Base-by-base conservation (phyloP, 192 early-diverging fungal species). In the Irineochytrium annulatum region DNA sequence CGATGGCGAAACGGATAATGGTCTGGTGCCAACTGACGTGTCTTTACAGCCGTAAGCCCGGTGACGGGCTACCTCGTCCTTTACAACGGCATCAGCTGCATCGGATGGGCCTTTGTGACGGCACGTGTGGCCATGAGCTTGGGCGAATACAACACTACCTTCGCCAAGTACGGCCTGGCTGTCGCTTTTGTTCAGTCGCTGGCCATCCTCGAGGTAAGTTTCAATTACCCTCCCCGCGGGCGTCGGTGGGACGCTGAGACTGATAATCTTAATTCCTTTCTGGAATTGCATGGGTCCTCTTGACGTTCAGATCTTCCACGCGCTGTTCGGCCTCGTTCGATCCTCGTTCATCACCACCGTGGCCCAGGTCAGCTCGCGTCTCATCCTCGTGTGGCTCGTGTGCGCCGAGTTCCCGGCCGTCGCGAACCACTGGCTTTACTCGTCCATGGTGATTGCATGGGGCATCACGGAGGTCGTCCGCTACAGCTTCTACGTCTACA, bases 371-470 rank as follows among this genome's bases (percentile, higher is more conserved):
- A 77, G 82, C 44, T 94, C 92, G 34, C 85, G 95, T 4, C 65
- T 96, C 29, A 74, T 90, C 29, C 75, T 98, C 0, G 88, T 91
- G 14, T 95, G 91, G 89, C 84, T 81, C 43, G 79, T 91, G 6
- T 70, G 87, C 59, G 76, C 87, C 31, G 43, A 74, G 27, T 92
- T 92, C 62, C 30, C 33, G 4, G 46, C 51, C 74, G 80, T 91
- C 49, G 81, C 77, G 31, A 65, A 77, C 1, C 82, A 85, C 45
- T 83, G 78, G 69, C 78, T 81, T 13, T 88, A 89, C 53, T 79
- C 85, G 27, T 82, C 86, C 32, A 96, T 96, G 93, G 77, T 87
- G 19, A 66, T 89, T 55, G 91, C 95, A 17, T 98, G 95, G 95
- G 79, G 75, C 28, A 74, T 98, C 58, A 94, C 94, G 43, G 95